Conservation (phyloP, 2,329 filamentous ascomycete species). For the Plenodomus lindquistii region DNA sequence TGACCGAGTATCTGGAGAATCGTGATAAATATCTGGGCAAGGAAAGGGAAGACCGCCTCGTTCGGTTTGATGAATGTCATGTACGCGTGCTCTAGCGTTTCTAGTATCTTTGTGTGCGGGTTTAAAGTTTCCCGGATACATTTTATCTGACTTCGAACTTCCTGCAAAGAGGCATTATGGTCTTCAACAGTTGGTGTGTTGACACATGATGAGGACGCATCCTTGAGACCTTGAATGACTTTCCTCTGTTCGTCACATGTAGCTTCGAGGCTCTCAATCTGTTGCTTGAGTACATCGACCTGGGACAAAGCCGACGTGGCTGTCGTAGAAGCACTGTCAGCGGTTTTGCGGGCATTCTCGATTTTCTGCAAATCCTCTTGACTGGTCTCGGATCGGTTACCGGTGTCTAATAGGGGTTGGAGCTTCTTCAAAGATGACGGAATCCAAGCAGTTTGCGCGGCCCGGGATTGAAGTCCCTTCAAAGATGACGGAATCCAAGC, state of each 20-base stretch:
- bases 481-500: constrained; percentile 1
- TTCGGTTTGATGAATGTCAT: neutral
- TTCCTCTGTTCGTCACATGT: no score
- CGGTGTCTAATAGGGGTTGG: neutral
- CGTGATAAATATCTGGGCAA: neutral
- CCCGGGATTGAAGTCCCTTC: neutral
- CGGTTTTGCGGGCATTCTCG: neutral
- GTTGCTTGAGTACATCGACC: neutral
- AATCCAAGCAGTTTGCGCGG: no score
- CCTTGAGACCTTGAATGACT: no score
- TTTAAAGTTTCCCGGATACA: no score
- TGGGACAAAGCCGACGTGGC: neutral
- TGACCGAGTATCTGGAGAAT: neutral
- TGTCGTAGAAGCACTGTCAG: neutral
- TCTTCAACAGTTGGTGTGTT: no score
- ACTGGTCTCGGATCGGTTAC: neutral
- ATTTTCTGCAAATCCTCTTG: neutral
- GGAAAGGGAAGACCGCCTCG: neutral
- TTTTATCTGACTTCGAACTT: no score
- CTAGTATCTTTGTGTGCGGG: no score
- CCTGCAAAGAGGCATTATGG: no score
- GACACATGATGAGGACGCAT: no score
- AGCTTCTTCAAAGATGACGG: neutral
- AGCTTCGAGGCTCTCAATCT: no score
- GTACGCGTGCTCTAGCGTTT: no score